Evolutionary conservation across 2,329 filamentous ascomycete genomes (phyloP).

Genomic region (Botrytis deweyae): DNA sequence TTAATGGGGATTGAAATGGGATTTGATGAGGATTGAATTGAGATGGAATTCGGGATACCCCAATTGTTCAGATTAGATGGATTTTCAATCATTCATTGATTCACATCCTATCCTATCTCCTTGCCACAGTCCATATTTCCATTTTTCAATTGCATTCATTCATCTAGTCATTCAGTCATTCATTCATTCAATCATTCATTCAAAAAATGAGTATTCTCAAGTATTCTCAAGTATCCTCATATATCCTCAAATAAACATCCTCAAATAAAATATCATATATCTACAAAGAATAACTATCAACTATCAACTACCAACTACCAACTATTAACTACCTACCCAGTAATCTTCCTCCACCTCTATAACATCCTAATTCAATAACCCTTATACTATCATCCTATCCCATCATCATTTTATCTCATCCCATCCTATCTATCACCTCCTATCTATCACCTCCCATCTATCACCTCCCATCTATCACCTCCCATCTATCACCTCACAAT

Average conservation of each 20-base stretch:
- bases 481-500: background rate
- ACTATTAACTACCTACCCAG: background rate
- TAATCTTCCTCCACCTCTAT: background rate
- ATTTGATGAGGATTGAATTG: too few species aligned
- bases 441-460: too few species aligned
- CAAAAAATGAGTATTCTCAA: background rate
- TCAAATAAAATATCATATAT: background rate
- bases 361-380: background rate
- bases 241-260: too few species aligned
- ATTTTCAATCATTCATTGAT: background rate
- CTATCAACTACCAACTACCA: background rate
- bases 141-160: background rate
- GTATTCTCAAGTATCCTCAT: too few species aligned
- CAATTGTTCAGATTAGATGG: background rate
- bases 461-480: background rate
- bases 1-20: background rate
- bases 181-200: background rate
- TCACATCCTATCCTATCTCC: background rate
- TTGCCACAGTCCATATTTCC: background rate
- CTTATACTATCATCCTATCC: background rate
- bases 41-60: background rate
- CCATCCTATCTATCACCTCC: background rate
- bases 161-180: background rate
- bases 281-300: background rate
- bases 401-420: background rate